Base-by-base conservation (phyloP, 257 asterid species). In the Primulina huaijiensis region DNA sequence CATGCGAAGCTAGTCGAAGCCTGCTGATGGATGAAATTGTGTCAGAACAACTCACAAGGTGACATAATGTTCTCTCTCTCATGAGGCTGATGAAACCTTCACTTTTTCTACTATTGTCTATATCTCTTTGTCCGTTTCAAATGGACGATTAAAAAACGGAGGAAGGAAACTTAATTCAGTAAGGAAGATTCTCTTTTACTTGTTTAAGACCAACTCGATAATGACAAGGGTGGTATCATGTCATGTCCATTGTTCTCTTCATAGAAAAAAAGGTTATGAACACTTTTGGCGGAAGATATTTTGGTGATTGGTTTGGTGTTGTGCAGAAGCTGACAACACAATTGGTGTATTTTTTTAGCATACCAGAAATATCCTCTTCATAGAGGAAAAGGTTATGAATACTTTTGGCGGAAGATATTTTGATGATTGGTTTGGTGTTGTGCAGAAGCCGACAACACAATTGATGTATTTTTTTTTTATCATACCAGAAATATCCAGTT, bases 1-100 rank as follows among this genome's bases (percentile, higher is more conserved):
- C 58, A 43, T 72, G 50, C 46, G 57, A 20, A 30, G 71, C 76
- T 50, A 74, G 67, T 72, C 40, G 82, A 29, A 92, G 89, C 79
- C 69, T 86, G 82, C 83, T 89, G 66, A 79, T 73, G 75, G 99
- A 93, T 80, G 99, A 93, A 80, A 86, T 93, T 64, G 96, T 93
- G 62, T 89, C 97, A 29, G 97, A 93, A 82, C 99, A 93, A 79
- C 89, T 93, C 53, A 93, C 99, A 62, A 89, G 99, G 99, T 92
- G 67, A 76, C 53, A 46, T 21, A 61, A 43, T 46, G 62, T 71
- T 52, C 27, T 53, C 57, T 31, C 57, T 27, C 65, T 27, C 30
- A 9, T 46, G 43, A 19, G 14, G 29, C 19, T 70, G 74, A 27
- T 33, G 62, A 33, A 34, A 34, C 34, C 6, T 6, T 34, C 5